A percentile compares a stretch with the other conserved stretches of the same genome.
Conservation (phyloP, 2,329 filamentous ascomycete species). For the Xylariaceae sp. region DNA sequence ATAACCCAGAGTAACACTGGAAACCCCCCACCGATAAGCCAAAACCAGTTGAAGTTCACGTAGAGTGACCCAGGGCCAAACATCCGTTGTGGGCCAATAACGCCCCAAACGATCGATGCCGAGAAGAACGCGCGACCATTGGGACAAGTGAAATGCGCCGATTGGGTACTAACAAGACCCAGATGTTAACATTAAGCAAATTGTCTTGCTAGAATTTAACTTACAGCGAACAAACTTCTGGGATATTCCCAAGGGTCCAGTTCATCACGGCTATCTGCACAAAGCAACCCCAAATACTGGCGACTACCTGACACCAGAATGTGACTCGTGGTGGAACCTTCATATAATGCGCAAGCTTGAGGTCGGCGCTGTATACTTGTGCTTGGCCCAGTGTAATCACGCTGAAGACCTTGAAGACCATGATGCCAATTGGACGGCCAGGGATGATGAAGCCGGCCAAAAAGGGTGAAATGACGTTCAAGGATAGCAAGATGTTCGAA, state of each 20-base stretch:
- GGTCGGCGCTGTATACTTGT: constrained; percentile 42
- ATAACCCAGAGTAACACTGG: constrained; percentile 56
- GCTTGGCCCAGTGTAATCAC: constrained; percentile 47
- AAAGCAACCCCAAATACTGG: constrained; percentile 54
- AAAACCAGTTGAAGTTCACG: constrained; percentile 58
- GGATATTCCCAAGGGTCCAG: constrained; percentile 53
- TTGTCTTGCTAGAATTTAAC: constrained; percentile 31
- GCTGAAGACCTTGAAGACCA: constrained; percentile 61
- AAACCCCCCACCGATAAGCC: constrained; percentile 55
- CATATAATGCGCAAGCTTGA: constrained; percentile 48
- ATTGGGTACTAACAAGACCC: constrained; percentile 38
- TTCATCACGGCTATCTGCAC: constrained; percentile 57
- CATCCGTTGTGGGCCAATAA: constrained; percentile 61
- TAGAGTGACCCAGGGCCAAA: constrained; percentile 61
- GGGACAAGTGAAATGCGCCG: constrained; percentile 51
- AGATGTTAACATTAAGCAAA: background rate
- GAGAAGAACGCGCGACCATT: constrained; percentile 55
- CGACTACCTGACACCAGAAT: constrained; percentile 57
- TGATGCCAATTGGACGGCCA: constrained; percentile 59
- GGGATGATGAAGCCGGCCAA: constrained; percentile 66
- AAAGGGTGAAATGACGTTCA: constrained; percentile 61
- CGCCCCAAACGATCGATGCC: constrained; percentile 61
- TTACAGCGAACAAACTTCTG: constrained; percentile 48
- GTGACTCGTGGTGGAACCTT: constrained; percentile 53
- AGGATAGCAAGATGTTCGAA: constrained; percentile 56